Conservation (phyloP, 2,329 filamentous ascomycete genomes). For the Tolypocladium tropicale region DNA sequence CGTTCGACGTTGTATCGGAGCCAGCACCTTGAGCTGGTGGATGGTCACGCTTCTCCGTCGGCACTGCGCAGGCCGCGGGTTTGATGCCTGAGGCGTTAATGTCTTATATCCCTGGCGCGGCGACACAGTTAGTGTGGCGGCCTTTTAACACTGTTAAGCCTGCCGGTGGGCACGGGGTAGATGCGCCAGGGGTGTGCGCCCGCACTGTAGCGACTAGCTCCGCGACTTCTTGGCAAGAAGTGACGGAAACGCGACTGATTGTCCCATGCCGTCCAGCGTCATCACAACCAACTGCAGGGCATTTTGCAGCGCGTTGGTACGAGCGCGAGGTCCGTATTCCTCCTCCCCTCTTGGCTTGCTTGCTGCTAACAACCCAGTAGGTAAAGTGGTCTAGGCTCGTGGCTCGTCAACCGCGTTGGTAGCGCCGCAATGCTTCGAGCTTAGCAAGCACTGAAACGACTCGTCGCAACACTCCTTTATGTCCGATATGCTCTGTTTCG, state of each 20-base stretch:
- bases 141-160: background rate
- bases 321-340: conserved; percentile 1
- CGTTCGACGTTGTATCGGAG: background rate
- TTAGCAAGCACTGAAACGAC: conserved; percentile 10
- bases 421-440: conserved; percentile 11
- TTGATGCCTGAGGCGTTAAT: conserved; percentile 13
- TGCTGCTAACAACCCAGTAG: conserved; percentile 3
- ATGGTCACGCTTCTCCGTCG: background rate
- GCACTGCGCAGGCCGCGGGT: background rate
- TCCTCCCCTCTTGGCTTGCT: background rate
- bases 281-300: background rate
- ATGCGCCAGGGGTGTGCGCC: background rate
- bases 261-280: background rate
- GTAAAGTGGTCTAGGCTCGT: conserved; percentile 5
- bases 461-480: conserved; percentile 10
- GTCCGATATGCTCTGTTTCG: conserved; percentile 19
- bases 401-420: conserved; percentile 3
- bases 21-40: background rate
- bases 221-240: conserved; percentile 3
- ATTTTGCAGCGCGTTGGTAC: conserved; percentile 1
- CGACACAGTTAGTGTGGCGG: background rate
- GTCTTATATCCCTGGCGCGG: background rate
- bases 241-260: conserved; percentile 9
- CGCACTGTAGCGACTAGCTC: conserved; percentile 8
- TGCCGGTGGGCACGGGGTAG: background rate